Evolutionary conservation across 176 grass and related monocot genomes (phyloP), one percentile per base, ranked within the genome.

Genomic region (Poa annua): DNA sequence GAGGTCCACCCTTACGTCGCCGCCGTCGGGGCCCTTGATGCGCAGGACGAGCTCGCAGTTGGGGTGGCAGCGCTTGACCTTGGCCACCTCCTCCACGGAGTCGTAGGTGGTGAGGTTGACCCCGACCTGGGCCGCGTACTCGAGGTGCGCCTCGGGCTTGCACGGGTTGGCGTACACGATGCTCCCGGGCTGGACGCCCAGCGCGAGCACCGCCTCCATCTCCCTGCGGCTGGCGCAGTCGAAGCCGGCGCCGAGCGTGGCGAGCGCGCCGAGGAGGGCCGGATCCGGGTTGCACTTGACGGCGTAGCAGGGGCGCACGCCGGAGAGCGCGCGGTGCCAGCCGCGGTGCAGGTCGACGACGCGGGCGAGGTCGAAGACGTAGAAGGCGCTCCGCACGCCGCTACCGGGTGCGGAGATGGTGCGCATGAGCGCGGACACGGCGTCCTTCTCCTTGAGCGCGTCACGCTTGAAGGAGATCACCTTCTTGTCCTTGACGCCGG

Each of bases 401-500:
- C 8, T 11, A 35, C n/a, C 36, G 29, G 51, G 4, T 1, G 9
- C 11, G 25, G 60, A 10, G 77, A 80, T 65, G 59, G 41, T 13
- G 3, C 16, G 16, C 21, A 80, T 11, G 60, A 64, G 22, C 25
- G 14, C 24, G 24, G 59, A 11, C 24, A 80, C 11, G 42, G n/a
- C 75, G 78, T 85, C 55, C 77, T 55, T 71, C 3, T 71, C 71
- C 53, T 71, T 80, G 57, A 38, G 17, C 14, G 6, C 60, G 66
- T 61, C 60, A 19, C 68, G 56, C 29, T 41, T 21, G 81, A 80
- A 76, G 19, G 33, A 15, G 8, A 80, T 6, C 11, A 84, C 81
- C 63, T 87, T 84, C 70, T 42, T 36, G 81, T 62, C 85, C 80
- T 48, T 87, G 16, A 87, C 77, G 14, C 85, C 89, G 0, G 77